Conservation (phyloP, 2,329 filamentous ascomycete genomes). For the Ophiosphaerella narmari region DNA sequence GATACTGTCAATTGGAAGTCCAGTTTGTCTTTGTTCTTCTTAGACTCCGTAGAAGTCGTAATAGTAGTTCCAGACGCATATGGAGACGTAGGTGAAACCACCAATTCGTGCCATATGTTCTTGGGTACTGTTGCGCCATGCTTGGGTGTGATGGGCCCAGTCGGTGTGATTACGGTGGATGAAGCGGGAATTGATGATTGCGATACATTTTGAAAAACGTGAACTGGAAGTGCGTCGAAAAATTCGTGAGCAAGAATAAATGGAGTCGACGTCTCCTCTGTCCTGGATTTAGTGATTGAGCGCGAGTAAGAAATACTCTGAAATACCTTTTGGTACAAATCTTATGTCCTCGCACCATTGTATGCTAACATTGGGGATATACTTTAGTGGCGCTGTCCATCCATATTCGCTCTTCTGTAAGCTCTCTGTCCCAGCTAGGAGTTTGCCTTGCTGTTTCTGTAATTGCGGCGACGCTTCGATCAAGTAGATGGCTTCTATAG, state of each 20-base stretch:
- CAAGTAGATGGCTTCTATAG: constrained; percentile 86
- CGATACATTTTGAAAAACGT: constrained; percentile 82
- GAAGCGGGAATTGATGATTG: constrained; percentile 44
- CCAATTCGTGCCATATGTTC: constrained; percentile 51
- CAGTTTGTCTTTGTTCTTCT: constrained; percentile 50
- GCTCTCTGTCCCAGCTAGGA: constrained; percentile 76
- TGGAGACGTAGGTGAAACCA: constrained; percentile 47
- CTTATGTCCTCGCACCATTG: constrained; percentile 90
- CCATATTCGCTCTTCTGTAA: constrained; percentile 75
- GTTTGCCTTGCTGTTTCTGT: constrained; percentile 74
- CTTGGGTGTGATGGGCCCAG: constrained; percentile 52
- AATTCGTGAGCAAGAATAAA: constrained; percentile 98
- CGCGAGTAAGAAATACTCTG: constrained; percentile 4
- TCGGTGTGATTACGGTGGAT: constrained; percentile 54
- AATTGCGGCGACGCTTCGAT: constrained; percentile 89
- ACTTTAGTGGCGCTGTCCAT: constrained; percentile 75
- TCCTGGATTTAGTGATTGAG: constrained; percentile 17
- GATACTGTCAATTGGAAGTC: constrained; percentile 89
- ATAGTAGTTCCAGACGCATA: constrained; percentile 38
- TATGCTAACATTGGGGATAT: constrained; percentile 70
- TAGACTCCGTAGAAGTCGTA: constrained; percentile 14
- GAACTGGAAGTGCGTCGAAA: constrained; percentile 96
- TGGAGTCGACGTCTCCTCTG: constrained; percentile 72
- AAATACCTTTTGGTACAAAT: constrained; percentile 72
- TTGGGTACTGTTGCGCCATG: constrained; percentile 41